A percentile compares a stretch with the other conserved stretches of the same genome.
phyloP scores from a whole-genome alignment of 139 green algal species.

The Chlamydomonas sp. region DNA sequence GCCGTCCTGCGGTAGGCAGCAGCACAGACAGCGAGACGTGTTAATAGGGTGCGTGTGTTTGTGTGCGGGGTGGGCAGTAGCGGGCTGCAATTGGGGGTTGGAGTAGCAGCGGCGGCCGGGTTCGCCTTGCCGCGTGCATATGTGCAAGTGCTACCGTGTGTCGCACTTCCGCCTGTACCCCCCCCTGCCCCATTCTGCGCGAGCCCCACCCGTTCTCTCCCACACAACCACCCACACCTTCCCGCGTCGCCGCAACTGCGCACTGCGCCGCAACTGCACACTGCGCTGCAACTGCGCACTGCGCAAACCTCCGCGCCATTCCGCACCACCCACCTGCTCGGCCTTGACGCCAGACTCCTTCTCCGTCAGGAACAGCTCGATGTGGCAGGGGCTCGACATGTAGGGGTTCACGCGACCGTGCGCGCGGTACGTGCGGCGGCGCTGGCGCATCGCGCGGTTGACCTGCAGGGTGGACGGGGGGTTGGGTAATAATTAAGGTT shows the following conservation, averaged over 20 bases:
- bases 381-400: slow-evolving; percentile 95
- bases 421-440: slow-evolving; percentile 94
- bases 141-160: no score
- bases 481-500: no score
- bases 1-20: slow-evolving; percentile 48
- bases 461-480: no score
- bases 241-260: background rate
- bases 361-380: slow-evolving; percentile 94
- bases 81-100: no score
- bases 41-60: no score
- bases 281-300: background rate
- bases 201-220: background rate
- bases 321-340: slow-evolving; percentile 31
- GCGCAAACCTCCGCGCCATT: background rate
- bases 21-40: no score
- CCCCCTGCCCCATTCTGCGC: no score
- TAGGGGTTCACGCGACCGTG: slow-evolving; percentile 98
- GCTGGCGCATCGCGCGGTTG: slow-evolving; percentile 90
- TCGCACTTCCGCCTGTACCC: no score
- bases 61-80: no score
- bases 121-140: no score
- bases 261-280: background rate
- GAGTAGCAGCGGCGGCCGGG: no score
- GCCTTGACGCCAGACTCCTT: slow-evolving; percentile 63
- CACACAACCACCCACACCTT: background rate